Conservation (phyloP, 768 basidiomycete genomes). For the Tephrocybe rancida region DNA sequence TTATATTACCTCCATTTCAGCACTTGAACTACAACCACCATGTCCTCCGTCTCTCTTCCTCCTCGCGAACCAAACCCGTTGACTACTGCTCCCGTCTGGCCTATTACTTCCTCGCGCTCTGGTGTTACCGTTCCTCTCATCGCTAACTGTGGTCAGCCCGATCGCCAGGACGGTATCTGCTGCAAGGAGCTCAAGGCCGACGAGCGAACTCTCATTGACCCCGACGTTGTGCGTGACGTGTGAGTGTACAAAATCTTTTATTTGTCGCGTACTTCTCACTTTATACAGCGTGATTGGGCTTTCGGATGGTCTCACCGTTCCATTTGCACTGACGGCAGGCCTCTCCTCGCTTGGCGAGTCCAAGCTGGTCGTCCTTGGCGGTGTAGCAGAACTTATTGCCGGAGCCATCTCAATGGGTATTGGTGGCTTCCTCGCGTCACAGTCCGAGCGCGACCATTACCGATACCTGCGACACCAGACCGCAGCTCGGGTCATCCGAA, state of each 20-base stretch:
- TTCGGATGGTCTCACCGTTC: conserved; percentile 88
- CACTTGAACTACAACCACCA: conserved; percentile 16
- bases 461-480: conserved; percentile 79
- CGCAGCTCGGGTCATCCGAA: conserved; percentile 78
- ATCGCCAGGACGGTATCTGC: conserved; percentile 68
- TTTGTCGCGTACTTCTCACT: background rate
- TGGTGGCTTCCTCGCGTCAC: conserved; percentile 95
- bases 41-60: conserved; percentile 36
- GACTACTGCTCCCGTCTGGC: conserved; percentile 64
- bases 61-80: conserved; percentile 23
- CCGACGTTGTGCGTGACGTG: conserved; percentile 88
- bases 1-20: background rate
- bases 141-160: conserved; percentile 59
- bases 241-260: conserved; percentile 43
- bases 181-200: conserved; percentile 89
- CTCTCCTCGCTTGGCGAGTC: conserved; percentile 89
- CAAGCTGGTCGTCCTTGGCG: conserved; percentile 90
- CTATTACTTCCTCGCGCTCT: conserved; percentile 47
- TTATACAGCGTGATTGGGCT: conserved; percentile 79
- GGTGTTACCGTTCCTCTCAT: conserved; percentile 46
- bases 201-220: conserved; percentile 80
- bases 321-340: conserved; percentile 89
- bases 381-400: conserved; percentile 93
- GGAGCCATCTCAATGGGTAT: conserved; percentile 99
- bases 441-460: conserved; percentile 95